phyloP scores from a whole-genome alignment of 2,329 filamentous ascomycete species.

The Cercospora brassicicola region DNA sequence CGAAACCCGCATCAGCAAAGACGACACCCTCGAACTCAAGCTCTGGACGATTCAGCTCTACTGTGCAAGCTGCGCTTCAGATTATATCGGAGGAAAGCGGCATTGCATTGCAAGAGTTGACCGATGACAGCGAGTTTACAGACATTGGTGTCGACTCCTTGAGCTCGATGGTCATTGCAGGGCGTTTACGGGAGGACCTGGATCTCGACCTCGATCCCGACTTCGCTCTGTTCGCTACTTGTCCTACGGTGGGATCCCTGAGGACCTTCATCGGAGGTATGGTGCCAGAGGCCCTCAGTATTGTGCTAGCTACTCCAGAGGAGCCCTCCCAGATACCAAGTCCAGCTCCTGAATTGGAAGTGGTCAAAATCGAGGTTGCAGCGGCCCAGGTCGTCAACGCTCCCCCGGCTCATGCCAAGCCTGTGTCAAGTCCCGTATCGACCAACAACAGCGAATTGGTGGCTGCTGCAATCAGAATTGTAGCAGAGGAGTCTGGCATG shows the following conservation, averaged over 20 bases:
- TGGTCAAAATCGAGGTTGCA: background rate
- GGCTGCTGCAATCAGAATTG: slow-evolving; percentile 20
- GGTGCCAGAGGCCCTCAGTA: background rate
- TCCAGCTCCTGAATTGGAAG: background rate
- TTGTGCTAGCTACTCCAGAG: background rate
- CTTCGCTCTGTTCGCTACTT: background rate
- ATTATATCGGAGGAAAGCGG: background rate
- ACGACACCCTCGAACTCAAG: background rate
- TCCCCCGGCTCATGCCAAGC: background rate
- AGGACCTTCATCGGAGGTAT: background rate
- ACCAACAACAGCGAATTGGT: background rate
- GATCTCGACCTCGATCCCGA: background rate
- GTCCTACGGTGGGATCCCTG: background rate
- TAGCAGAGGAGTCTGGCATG: slow-evolving; percentile 36
- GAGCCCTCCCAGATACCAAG: background rate
- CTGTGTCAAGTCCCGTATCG: background rate
- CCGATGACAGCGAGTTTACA: background rate
- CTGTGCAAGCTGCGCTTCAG: background rate
- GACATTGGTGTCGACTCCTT: background rate
- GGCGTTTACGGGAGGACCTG: background rate
- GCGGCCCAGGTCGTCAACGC: background rate
- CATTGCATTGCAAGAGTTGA: background rate
- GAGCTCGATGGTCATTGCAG: background rate
- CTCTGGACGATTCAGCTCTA: background rate
- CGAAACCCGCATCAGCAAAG: background rate